Evolutionary conservation across 2,329 filamentous ascomycete species (phyloP).

Genomic region (Penicillium sp.): DNA sequence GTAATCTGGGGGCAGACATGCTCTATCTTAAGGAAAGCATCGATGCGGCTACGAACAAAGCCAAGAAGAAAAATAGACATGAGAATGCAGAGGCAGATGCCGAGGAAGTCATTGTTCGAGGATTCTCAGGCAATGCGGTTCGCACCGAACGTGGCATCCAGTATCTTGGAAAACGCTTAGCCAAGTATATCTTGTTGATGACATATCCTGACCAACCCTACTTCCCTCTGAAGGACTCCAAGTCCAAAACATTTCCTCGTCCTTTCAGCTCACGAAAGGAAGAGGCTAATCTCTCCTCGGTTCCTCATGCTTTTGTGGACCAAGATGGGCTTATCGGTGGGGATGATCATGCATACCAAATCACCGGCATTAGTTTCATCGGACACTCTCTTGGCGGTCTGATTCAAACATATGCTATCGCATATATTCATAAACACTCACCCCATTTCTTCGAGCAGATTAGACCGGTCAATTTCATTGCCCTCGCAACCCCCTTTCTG

Average conservation of each 20-base stretch:
- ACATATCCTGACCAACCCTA: slow-evolving; percentile 94
- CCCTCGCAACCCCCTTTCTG: slow-evolving; percentile 81
- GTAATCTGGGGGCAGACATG: slow-evolving; percentile 95
- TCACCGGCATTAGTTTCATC: slow-evolving; percentile 93
- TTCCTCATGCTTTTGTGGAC: slow-evolving; percentile 36
- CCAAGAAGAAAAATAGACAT: slow-evolving; percentile 58
- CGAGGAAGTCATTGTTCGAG: slow-evolving; percentile 81
- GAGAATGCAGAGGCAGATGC: slow-evolving; percentile 50
- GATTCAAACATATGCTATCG: slow-evolving; percentile 89
- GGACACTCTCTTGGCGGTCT: slow-evolving; percentile 88
- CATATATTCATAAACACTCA: slow-evolving; percentile 95
- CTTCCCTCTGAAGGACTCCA: slow-evolving; percentile 62
- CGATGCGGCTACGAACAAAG: slow-evolving; percentile 74
- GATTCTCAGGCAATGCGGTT: slow-evolving; percentile 85
- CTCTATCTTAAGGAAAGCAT: slow-evolving; percentile 96
- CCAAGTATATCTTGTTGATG: slow-evolving; percentile 83
- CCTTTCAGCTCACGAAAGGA: slow-evolving; percentile 46
- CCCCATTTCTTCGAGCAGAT: slow-evolving; percentile 86
- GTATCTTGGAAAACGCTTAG: slow-evolving; percentile 90
- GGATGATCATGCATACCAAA: slow-evolving; percentile 64
- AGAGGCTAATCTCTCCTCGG: slow-evolving; percentile 33
- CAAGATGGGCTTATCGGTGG: slow-evolving; percentile 45
- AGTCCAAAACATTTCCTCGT: slow-evolving; percentile 49
- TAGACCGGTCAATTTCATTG: slow-evolving; percentile 84
- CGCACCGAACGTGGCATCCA: slow-evolving; percentile 94